phyloP scores from a whole-genome alignment of 2,329 filamentous ascomycete species.

The Pseudopyricularia cyperi region DNA sequence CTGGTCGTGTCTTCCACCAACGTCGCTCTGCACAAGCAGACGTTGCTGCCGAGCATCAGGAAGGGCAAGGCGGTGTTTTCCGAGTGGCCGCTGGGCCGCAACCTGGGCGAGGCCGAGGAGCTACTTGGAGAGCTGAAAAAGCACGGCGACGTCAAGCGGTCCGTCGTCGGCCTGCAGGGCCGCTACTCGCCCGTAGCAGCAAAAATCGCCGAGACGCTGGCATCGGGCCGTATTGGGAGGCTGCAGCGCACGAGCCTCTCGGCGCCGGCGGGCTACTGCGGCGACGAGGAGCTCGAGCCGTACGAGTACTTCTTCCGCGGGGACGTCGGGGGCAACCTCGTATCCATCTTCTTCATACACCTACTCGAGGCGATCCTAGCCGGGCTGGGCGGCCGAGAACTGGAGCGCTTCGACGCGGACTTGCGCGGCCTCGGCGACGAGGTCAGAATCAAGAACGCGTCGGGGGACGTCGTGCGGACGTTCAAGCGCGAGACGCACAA shows the following conservation, averaged over 20 bases:
- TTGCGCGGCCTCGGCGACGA: constrained; percentile 31
- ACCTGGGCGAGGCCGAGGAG: constrained; percentile 24
- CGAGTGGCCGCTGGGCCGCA: constrained; percentile 44
- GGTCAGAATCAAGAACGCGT: constrained; percentile 15
- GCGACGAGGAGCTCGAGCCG: constrained; percentile 17
- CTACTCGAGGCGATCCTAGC: constrained; percentile 31
- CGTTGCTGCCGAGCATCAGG: constrained; percentile 29
- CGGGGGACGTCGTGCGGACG: not conserved
- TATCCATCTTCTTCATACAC: constrained; percentile 30
- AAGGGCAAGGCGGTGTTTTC: constrained; percentile 40
- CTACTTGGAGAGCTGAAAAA: constrained; percentile 19
- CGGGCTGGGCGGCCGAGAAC: constrained; percentile 26
- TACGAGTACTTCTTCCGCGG: constrained; percentile 35
- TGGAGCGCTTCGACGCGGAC: constrained; percentile 22
- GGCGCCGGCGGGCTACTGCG: constrained; percentile 22
- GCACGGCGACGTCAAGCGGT: constrained; percentile 16
- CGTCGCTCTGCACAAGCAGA: constrained; percentile 37
- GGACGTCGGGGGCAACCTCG: constrained; percentile 29
- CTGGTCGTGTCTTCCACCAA: constrained; percentile 28
- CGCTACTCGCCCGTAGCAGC: constrained; percentile 26
- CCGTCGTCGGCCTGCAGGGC: constrained; percentile 38
- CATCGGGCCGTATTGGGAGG: constrained; percentile 31
- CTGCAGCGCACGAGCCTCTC: constrained; percentile 34
- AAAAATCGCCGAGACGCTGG: constrained; percentile 30
- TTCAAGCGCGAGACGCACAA: constrained; percentile 8